Evolutionary conservation across 2,329 filamentous ascomycete genomes (phyloP).

Genomic region (Ciborinia camelliae): DNA sequence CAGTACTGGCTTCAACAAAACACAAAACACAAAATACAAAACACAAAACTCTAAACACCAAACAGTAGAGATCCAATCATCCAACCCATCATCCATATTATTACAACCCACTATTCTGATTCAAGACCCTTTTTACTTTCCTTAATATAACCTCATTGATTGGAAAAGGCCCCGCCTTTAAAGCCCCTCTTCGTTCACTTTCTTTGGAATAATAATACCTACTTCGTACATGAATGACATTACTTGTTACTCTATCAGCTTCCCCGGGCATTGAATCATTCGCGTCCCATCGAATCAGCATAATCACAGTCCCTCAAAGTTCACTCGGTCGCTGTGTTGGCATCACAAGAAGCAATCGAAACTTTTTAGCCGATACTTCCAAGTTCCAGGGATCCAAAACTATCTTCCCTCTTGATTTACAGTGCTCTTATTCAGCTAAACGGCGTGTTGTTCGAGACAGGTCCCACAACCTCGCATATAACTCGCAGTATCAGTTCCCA

Average conservation of each 20-base stretch:
- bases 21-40: too few relatives aligned
- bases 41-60: neutral
- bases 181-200: slow-evolving; percentile 3
- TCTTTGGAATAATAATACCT: too few relatives aligned
- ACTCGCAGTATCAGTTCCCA: slow-evolving; percentile 7
- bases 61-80: neutral
- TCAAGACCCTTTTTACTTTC: neutral
- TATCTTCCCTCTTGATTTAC: slow-evolving; percentile 1
- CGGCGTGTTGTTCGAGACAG: slow-evolving; percentile 17
- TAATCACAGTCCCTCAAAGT: neutral
- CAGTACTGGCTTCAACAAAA: neutral
- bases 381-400: slow-evolving; percentile 10
- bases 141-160: neutral
- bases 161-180: neutral
- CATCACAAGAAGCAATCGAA: slow-evolving; percentile 28
- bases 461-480: slow-evolving; percentile 14
- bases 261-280: neutral
- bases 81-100: neutral
- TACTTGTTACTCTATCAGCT: neutral
- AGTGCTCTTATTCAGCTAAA: slow-evolving; percentile 6
- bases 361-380: slow-evolving; percentile 18
- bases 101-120: neutral
- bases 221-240: neutral
- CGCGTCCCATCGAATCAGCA: slow-evolving; percentile 16
- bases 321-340: slow-evolving; percentile 26